A percentile compares a stretch with the other conserved stretches of the same genome.
Conservation (phyloP, 202 grass and related monocot species). For the Alloteropsis angusta region DNA sequence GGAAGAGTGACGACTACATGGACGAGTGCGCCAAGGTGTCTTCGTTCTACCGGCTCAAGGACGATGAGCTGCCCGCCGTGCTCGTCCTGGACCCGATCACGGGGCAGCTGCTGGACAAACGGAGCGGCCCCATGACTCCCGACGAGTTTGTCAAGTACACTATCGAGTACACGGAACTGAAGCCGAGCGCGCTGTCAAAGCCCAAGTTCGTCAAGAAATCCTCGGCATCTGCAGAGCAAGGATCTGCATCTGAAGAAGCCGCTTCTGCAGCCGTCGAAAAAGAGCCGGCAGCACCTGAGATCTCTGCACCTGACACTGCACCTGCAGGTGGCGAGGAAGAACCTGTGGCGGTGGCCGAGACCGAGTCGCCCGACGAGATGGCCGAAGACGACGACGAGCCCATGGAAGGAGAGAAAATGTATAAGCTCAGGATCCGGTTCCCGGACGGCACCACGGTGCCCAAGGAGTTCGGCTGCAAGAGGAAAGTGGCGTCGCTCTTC, state of each 20-base stretch:
- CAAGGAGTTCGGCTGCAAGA: conserved; percentile 28
- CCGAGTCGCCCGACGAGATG: not conserved
- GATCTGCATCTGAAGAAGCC: not conserved
- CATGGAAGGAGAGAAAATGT: conserved; percentile 26
- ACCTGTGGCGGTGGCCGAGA: not conserved
- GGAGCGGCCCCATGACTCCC: conserved; percentile 14
- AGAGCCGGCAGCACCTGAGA: not conserved
- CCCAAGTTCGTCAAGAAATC: not conserved
- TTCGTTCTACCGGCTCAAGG: not conserved
- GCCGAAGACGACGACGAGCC: not conserved
- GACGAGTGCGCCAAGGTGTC: conserved; percentile 5
- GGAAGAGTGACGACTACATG: not conserved
- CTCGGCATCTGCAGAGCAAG: not conserved
- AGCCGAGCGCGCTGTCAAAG: not conserved
- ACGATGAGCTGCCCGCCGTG: conserved; percentile 3
- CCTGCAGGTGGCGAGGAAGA: not conserved
- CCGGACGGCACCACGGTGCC: not conserved
- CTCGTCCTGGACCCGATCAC: conserved; percentile 39
- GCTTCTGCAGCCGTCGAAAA: not conserved
- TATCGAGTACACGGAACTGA: not conserved
- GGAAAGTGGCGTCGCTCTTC: conserved; percentile 5
- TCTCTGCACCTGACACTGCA: not conserved
- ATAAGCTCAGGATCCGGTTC: conserved; percentile 30
- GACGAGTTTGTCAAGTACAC: not conserved
- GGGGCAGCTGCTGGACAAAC: conserved; percentile 13